These are phyloP conservation scores for Meripilus lineatus DNA, from an alignment of 1,284 basidiomycete genomes.

Conservation along the genomic window DNA sequence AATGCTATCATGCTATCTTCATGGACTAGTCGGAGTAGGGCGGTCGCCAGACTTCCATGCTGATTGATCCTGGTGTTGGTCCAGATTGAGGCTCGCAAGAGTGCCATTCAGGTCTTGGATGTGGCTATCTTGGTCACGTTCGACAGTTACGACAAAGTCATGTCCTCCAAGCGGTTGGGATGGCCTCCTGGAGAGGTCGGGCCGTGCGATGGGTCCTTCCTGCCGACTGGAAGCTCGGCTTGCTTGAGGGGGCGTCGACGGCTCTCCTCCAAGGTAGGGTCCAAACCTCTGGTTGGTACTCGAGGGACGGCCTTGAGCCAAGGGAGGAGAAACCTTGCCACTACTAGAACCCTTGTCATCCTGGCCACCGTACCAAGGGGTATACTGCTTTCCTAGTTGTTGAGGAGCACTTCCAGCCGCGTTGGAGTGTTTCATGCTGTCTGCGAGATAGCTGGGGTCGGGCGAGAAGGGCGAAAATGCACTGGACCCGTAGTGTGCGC, in stretches of 20 bases:
- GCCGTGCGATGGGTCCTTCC: conserved; percentile 41
- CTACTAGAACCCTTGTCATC: conserved; percentile 23
- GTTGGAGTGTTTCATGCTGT: conserved; percentile 21
- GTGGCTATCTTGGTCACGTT: conserved; percentile 46
- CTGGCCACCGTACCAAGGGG: conserved; percentile 37
- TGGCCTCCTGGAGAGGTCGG: conserved; percentile 19
- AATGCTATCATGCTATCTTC: conserved; percentile 1
- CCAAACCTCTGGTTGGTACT: conserved; percentile 41
- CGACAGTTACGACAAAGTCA: conserved; percentile 41
- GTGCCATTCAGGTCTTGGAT: conserved; percentile 72
- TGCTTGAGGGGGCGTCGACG: conserved; percentile 26
- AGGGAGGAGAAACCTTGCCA: conserved; percentile 42
- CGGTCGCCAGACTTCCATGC: conserved; percentile 12
- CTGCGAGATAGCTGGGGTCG: conserved; percentile 29
- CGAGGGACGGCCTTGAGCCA: conserved; percentile 31
- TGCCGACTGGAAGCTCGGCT: conserved; percentile 38
- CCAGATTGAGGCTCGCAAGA: conserved; percentile 67
- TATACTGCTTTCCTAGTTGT: conserved; percentile 38
- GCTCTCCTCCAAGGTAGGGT: conserved; percentile 31
- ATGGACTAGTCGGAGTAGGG: background rate
- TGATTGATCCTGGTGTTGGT: conserved; percentile 25
- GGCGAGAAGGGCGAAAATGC: conserved; percentile 39
- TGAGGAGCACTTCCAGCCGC: conserved; percentile 10
- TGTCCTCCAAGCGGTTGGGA: conserved; percentile 36
- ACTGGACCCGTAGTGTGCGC: conserved; percentile 12